Conservation (phyloP, 192 early-diverging fungal genomes). For the Coemansia sp. region DNA sequence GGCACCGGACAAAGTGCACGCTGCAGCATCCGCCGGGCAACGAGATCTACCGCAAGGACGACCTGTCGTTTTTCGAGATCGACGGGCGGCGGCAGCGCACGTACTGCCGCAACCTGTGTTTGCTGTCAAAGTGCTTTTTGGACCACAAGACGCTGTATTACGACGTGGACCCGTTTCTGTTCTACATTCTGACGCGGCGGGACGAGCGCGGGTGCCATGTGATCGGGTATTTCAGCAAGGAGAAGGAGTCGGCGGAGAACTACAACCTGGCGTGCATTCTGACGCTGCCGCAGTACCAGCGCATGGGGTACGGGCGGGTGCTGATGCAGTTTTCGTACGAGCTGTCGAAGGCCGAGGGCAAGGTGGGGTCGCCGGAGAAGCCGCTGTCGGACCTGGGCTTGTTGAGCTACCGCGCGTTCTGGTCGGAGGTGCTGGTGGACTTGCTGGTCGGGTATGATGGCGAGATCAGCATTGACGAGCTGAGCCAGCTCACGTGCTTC, state of each 20-base stretch:
- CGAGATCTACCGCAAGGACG: constrained; percentile 93
- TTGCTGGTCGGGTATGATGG: constrained; percentile 65
- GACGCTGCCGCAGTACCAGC: constrained; percentile 95
- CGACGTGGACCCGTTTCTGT: constrained; percentile 97
- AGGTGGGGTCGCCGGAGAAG: constrained; percentile 95
- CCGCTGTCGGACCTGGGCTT: constrained; percentile 96
- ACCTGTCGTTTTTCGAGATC: constrained; percentile 96
- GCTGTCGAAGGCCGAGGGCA: constrained; percentile 89
- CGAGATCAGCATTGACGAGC: constrained; percentile 86
- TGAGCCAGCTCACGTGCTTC: constrained; percentile 79
- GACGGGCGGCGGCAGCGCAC: constrained; percentile 89
- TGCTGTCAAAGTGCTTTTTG: constrained; percentile 94
- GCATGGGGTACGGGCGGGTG: constrained; percentile 90
- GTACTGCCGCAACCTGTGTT: constrained; percentile 94
- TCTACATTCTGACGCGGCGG: constrained; percentile 89
- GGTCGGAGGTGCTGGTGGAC: constrained; percentile 85
- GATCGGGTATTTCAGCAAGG: constrained; percentile 98
- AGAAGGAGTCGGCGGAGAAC: constrained; percentile 93
- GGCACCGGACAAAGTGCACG: constrained; percentile 84
- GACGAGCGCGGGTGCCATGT: constrained; percentile 86
- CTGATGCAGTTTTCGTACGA: constrained; percentile 97
- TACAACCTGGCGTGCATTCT: constrained; percentile 99
- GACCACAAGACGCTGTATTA: constrained; percentile 99
- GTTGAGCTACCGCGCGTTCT: constrained; percentile 92
- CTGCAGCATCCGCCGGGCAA: constrained; percentile 97